A percentile compares a stretch with the other conserved stretches of the same genome.
Conservation (phyloP, 2,329 filamentous ascomycete genomes). For the Cytospora schulzeri region DNA sequence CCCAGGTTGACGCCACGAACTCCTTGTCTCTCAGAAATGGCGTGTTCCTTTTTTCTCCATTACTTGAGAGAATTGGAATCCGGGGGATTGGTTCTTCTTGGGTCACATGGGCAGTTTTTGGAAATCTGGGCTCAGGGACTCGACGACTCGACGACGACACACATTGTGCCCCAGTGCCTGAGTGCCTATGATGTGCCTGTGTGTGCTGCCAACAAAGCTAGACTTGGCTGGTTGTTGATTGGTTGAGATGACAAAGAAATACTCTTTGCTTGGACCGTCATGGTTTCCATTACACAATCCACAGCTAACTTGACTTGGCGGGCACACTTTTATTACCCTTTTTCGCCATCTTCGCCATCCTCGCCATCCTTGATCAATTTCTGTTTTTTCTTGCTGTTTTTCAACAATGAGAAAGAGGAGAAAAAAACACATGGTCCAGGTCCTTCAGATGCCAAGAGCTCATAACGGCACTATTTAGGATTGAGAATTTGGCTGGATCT, state of each 20-base stretch:
- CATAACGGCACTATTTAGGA: no score
- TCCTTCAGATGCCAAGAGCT: no score
- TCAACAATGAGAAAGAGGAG: no score
- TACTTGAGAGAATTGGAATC: slow-evolving; percentile 7
- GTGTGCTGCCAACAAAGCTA: slow-evolving; percentile 14
- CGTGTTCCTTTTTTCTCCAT: slow-evolving; percentile 1
- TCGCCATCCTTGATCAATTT: slow-evolving; percentile 6
- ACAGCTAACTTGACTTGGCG: slow-evolving; percentile 19
- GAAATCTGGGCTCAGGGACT: no score
- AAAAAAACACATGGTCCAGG: no score
- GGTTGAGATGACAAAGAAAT: slow-evolving; percentile 28
- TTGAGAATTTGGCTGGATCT: not conserved
- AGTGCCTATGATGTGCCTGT: no score
- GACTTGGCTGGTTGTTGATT: slow-evolving; percentile 13
- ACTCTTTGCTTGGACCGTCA: slow-evolving; percentile 21
- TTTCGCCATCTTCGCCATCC: slow-evolving; percentile 12
- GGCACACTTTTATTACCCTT: not conserved
- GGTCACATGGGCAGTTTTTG: not conserved
- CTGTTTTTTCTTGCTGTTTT: not conserved
- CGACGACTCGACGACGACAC: slow-evolving; percentile 11
- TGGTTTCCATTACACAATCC: slow-evolving; percentile 29
- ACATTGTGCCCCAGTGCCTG: no score
- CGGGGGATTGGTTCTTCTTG: not conserved
- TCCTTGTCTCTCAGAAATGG: slow-evolving; percentile 3
- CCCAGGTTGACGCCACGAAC: no score